Evolutionary conservation across 441 rosid species (phyloP).

Genomic region (Populus hybrid): DNA sequence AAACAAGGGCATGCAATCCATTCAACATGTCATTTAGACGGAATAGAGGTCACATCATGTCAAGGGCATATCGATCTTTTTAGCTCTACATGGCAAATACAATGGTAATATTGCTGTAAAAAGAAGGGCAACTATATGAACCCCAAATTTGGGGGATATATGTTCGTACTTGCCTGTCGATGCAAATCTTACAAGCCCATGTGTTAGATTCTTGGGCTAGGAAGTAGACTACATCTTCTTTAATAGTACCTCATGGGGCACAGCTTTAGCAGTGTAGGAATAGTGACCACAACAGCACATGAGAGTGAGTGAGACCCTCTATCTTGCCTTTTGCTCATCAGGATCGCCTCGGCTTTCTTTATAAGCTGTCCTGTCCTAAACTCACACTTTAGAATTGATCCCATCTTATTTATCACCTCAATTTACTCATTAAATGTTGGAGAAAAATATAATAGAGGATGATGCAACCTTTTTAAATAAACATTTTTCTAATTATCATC

Average conservation of each 20-base stretch:
- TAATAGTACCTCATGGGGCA: constrained; percentile 20
- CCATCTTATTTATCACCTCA: not conserved
- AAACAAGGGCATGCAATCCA: constrained; percentile 1
- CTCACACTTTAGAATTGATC: not conserved
- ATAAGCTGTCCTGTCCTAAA: not conserved
- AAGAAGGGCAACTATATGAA: constrained; percentile 9
- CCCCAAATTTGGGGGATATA: constrained; percentile 27
- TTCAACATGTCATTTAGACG: not conserved
- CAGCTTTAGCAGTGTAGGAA: constrained; percentile 35
- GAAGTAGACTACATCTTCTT: constrained; percentile 27
- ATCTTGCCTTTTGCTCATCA: not conserved
- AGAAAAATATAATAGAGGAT: too few species aligned
- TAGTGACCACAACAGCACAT: constrained; percentile 32
- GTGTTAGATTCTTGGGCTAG: constrained; percentile 54
- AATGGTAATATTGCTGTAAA: not conserved
- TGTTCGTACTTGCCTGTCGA: constrained; percentile 27
- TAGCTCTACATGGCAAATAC: not conserved
- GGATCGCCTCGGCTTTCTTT: constrained; percentile 13
- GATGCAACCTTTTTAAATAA: too few species aligned
- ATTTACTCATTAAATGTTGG: too few species aligned
- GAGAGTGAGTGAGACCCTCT: not conserved
- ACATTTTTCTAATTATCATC: too few species aligned
- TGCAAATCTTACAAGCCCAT: constrained; percentile 44
- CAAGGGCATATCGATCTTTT: constrained; percentile 5
- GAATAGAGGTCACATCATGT: not conserved